These are phyloP conservation scores for Podaxis sp. DNA, from an alignment of 768 basidiomycete species.

Conservation along the genomic window DNA sequence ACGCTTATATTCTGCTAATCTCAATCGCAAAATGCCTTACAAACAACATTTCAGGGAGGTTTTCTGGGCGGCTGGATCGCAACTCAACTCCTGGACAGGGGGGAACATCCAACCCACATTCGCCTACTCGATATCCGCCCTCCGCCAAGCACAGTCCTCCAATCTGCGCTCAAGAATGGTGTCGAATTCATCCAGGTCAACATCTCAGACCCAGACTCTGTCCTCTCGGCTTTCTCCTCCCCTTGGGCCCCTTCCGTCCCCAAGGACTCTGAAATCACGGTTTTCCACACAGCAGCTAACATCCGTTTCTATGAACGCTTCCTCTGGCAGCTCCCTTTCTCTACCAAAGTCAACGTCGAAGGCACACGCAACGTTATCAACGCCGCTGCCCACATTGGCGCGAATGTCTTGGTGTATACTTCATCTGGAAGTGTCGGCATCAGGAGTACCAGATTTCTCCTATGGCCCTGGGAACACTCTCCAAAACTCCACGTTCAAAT, in stretches of 20 bases:
- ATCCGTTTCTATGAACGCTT: constrained; percentile 76
- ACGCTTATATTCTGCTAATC: constrained; percentile 20
- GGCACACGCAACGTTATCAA: constrained; percentile 68
- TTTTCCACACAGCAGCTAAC: constrained; percentile 75
- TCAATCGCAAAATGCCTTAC: not conserved
- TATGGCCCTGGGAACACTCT: constrained; percentile 72
- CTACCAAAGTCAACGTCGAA: constrained; percentile 57
- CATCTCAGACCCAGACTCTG: constrained; percentile 46
- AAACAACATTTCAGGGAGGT: constrained; percentile 44
- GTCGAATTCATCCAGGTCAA: constrained; percentile 59
- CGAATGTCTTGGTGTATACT: constrained; percentile 59
- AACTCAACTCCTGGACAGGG: constrained; percentile 59
- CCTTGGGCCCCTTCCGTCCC: constrained; percentile 47
- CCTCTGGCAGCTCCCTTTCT: constrained; percentile 42
- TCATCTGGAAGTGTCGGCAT: constrained; percentile 68
- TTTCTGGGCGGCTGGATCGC: constrained; percentile 81
- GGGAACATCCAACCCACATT: constrained; percentile 63
- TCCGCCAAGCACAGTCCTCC: constrained; percentile 55
- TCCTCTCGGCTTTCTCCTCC: constrained; percentile 56
- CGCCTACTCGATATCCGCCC: constrained; percentile 64
- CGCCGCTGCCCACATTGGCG: constrained; percentile 52
- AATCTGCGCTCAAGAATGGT: constrained; percentile 43
- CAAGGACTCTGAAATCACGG: constrained; percentile 41
- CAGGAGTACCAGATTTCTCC: constrained; percentile 52
- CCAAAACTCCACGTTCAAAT: constrained; percentile 58